Conservation (phyloP, 208 protist genomes). For the Leishmania gerbilli region DNA sequence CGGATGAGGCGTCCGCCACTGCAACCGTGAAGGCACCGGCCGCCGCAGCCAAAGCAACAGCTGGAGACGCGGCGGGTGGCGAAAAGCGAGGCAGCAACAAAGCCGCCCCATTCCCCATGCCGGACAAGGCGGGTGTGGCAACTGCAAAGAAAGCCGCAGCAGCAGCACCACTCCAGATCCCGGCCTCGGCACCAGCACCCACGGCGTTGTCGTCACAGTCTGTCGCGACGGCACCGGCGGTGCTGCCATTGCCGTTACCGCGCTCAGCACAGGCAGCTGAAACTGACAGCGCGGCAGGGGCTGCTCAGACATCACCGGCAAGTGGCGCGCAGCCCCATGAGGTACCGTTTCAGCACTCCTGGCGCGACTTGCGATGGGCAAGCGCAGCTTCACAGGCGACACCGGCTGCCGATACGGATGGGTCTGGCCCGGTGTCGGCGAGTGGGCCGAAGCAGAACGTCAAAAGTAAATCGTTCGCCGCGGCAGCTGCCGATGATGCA, state of each 20-base stretch:
- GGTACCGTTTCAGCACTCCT: constrained; percentile 6
- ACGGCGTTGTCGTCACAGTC: background rate
- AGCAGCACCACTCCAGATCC: background rate
- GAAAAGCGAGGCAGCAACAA: background rate
- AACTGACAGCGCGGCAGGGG: background rate
- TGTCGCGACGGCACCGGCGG: background rate
- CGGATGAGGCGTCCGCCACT: background rate
- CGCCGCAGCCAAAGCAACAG: background rate
- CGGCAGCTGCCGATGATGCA: background rate
- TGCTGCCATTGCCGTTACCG: constrained; percentile 4
- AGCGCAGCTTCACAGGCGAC: background rate
- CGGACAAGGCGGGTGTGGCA: background rate
- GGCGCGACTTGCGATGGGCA: background rate
- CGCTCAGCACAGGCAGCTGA: constrained; percentile 9
- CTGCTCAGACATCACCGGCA: background rate
- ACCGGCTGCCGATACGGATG: background rate
- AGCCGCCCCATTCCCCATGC: background rate
- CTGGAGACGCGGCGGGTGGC: background rate
- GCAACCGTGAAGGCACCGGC: background rate
- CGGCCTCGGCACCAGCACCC: background rate
- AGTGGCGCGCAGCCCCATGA: background rate
- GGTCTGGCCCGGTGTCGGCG: background rate
- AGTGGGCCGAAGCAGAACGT: background rate
- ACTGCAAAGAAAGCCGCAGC: background rate
- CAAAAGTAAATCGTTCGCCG: background rate